Evolutionary conservation across 2,329 filamentous ascomycete species (phyloP), one percentile per base, ranked within the genome.

Genomic region (Aspergillus floridensis): DNA sequence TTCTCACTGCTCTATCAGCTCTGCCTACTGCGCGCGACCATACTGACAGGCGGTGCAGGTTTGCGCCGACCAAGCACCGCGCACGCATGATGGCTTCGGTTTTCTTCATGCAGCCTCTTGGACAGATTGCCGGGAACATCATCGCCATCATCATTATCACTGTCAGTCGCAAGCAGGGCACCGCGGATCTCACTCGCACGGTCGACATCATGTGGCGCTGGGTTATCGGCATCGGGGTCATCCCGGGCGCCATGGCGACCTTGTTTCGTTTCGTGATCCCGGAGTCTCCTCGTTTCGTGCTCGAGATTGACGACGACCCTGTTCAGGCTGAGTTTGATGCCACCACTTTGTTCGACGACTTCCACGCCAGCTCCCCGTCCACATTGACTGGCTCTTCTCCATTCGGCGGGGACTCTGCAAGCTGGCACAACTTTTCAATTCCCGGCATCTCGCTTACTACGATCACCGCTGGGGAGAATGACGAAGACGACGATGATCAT

Each of bases 81-180:
- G 84, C 83, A n/a, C 84, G 81, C 21, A 89, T 89, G 87, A 77
- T 90, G 63, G 84, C 87, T 5, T 82, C 82, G 3, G 86, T 90
- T 32, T 89, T 90, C 69, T 80, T 88, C 65, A 88, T 88, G 83
- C 87, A 90, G 65, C 86, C 87, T 1, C 75, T 89, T 8, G 87
- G 87, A 5, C 87, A 89, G 67, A 82, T 88, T 2, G 77, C 87
- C 1, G 86, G 86, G 14, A 86, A 88, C 62, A 72, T 88, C 5
- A 84, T 88, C 11, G 84, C 84, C 4, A 73, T 88, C 4, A 64
- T 80, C 61, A 73, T 81, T 32, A 72, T 79, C 51, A 67, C 71
- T 35, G 63, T 71, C 29, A 66, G 65, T 49, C 69, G 66, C 35
- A 67, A 63, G 19, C 64, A 64, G 24, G 63, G 66, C 5, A 60